Conservation (phyloP, 257 asterid genomes). For the Solanum paucissectum region DNA sequence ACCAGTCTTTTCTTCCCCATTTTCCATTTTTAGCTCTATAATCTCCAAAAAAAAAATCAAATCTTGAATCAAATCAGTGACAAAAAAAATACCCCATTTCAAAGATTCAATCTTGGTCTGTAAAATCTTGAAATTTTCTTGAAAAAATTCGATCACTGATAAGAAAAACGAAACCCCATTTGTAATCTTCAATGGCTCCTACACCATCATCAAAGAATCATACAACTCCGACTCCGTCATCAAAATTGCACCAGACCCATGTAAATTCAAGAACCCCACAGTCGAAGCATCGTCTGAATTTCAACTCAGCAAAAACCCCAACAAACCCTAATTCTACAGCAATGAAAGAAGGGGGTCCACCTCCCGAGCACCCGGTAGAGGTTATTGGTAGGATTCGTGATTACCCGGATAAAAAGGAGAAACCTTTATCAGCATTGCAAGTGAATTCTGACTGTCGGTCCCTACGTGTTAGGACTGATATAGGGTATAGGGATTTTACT, state of each 20-base stretch:
- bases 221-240: conserved; percentile 21
- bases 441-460: conserved; percentile 41
- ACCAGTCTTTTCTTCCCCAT: background rate
- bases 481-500: conserved; percentile 72
- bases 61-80: background rate
- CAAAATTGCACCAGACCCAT: conserved; percentile 22
- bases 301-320: conserved; percentile 21
- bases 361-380: conserved; percentile 86
- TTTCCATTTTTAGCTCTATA: background rate
- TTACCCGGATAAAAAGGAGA: conserved; percentile 43
- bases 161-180: background rate
- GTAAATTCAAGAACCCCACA: conserved; percentile 49
- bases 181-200: conserved; percentile 26
- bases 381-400: conserved; percentile 77
- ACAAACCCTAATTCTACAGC: conserved; percentile 13
- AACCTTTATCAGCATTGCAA: conserved; percentile 36
- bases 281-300: conserved; percentile 49
- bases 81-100: background rate
- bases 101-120: background rate
- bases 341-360: background rate
- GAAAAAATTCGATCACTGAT: background rate
- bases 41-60: background rate
- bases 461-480: conserved; percentile 61
- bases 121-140: conserved; percentile 2
- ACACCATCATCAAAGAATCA: conserved; percentile 49